Evolutionary conservation across 306 rosid genomes (phyloP).

Genomic region (Bauhinia variegata): DNA sequence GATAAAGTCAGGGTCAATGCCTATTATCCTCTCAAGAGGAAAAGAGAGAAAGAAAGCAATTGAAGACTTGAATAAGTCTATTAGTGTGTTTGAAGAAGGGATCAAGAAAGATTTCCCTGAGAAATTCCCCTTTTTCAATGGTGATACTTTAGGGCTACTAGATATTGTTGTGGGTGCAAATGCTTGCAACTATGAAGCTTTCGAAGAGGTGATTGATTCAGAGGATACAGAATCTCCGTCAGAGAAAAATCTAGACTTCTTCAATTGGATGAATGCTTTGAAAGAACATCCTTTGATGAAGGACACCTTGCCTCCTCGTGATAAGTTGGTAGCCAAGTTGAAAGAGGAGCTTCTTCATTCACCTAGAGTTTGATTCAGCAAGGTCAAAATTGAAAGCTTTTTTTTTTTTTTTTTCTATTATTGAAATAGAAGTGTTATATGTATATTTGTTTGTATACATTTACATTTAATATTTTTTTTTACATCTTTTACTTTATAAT

Average conservation of each 20-base stretch:
- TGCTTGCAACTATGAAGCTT: slow-evolving; percentile 9
- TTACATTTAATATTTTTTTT: too few relatives aligned
- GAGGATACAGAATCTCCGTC: not conserved
- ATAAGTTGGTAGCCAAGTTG: slow-evolving; percentile 39
- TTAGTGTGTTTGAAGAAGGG: not conserved
- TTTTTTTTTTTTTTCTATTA: too few relatives aligned
- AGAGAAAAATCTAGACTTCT: slow-evolving; percentile 21
- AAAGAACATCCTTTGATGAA: slow-evolving; percentile 42
- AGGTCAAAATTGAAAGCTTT: too few relatives aligned
- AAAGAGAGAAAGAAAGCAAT: slow-evolving; percentile 39
- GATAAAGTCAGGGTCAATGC: not conserved
- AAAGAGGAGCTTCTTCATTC: not conserved
- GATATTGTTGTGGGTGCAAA: slow-evolving; percentile 39
- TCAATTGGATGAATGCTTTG: slow-evolving; percentile 47
- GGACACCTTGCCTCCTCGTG: slow-evolving; percentile 49
- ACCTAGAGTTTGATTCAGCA: not conserved
- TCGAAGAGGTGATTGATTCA: not conserved
- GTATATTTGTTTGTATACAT: too few relatives aligned
- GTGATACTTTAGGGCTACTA: not conserved
- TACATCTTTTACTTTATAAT: too few relatives aligned
- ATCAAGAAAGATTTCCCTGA: slow-evolving; percentile 29
- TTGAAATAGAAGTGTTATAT: too few relatives aligned
- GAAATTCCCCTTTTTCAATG: slow-evolving; percentile 16
- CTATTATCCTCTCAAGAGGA: slow-evolving; percentile 32
- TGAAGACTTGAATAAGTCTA: slow-evolving; percentile 23